These are phyloP conservation scores for Croton laevigatus DNA, from an alignment of 441 rosid genomes.

Conservation along the genomic window DNA sequence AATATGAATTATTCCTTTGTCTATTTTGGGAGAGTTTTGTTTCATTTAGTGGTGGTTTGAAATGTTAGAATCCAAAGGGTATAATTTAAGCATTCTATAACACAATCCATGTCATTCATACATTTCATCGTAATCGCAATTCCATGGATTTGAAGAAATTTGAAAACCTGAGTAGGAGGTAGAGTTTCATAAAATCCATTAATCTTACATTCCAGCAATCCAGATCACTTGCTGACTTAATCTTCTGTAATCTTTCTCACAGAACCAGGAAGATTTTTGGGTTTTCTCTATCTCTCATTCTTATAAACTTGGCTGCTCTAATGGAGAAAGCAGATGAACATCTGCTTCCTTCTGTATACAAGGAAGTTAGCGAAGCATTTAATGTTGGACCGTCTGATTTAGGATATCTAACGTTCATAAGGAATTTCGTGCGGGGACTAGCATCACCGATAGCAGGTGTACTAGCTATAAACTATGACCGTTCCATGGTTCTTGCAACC, in stretches of 20 bases:
- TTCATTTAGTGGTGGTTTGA: too few species aligned
- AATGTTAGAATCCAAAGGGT: too few species aligned
- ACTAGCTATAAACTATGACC: constrained; percentile 70
- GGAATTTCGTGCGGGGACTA: constrained; percentile 90
- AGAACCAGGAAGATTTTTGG: constrained; percentile 77
- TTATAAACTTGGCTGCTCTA: constrained; percentile 85
- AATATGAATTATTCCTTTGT: too few species aligned
- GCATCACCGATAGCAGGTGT: constrained; percentile 91
- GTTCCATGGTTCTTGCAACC: constrained; percentile 79
- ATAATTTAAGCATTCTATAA: too few species aligned
- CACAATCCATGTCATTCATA: too few species aligned
- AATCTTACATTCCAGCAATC: not conserved
- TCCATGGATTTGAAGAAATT: not conserved
- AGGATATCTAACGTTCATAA: constrained; percentile 87
- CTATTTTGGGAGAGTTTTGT: too few species aligned
- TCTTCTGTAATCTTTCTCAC: constrained; percentile 25
- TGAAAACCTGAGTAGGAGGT: not conserved
- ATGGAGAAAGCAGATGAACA: constrained; percentile 98
- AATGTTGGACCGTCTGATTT: constrained; percentile 89
- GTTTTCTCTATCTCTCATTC: constrained; percentile 72
- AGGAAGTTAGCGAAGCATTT: constrained; percentile 98
- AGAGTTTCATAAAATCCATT: not conserved
- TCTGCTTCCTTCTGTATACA: constrained; percentile 85
- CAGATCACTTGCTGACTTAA: not conserved
- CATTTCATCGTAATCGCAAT: too few species aligned